Base-by-base conservation (phyloP, 1,139 yeast genomes). In the Taphrina sp. region DNA sequence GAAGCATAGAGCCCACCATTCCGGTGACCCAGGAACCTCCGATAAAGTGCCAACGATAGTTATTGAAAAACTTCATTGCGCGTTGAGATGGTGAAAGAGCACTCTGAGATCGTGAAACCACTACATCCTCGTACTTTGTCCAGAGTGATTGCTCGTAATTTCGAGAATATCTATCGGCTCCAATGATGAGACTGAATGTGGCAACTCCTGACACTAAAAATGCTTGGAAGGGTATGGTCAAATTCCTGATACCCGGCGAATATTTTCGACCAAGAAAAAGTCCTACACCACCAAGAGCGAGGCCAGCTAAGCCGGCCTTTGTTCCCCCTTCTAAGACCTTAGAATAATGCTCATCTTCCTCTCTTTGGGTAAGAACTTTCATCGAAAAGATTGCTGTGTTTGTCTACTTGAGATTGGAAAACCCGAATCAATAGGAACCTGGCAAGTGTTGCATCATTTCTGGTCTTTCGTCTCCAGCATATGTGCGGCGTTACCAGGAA, bases 21-120 rank as follows among this genome's bases (percentile, higher is more conserved):
- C 95, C 82, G 24, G 81, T 88, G 17, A 88, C 95, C 96, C 96
- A 89, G 1, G 89, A 77, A 52, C 81, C 81, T 33, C 85, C 78
- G 62, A 90, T 82, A 64, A 85, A 75, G 67, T 82, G 82, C 72
- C 87, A 89, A 70, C 85, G 86, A 74, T 86, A 74, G 52, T 76
- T 78, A 24, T 55, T 46, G 54, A 41, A 44, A 3, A 49, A 26
- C 37, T 26, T 10, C 36, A 43, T 37, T 12, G 38, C 34, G 16
- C 24, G 16, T 8, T 52, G 47, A n/a, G 49, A 42, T 16, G 56
- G 38, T 8, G 49, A 34, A 7, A 52, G 56, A 12, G 56, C 16
- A 3, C 33, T 34, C 12, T 44, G 38, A 5, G 56, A 28, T 16
- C 29, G 26, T 12, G 49, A 14, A 26, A 43, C 46, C 4, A 44